These are phyloP conservation scores for Ophiostoma montium DNA, from an alignment of 2,329 filamentous ascomycete species.

Conservation along the genomic window DNA sequence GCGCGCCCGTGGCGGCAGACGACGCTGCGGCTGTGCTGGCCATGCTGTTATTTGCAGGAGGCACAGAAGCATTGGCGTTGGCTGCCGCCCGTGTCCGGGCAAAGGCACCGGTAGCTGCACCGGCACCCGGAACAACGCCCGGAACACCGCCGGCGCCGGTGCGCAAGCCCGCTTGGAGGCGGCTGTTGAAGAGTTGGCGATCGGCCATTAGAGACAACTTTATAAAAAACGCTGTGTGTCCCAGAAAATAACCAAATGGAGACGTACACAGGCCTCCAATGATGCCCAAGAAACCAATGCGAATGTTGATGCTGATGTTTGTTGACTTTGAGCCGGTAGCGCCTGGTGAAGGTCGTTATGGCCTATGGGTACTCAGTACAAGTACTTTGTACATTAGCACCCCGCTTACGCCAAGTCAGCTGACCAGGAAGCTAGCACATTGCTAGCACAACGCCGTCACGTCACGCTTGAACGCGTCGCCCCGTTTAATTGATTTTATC, in stretches of 20 bases:
- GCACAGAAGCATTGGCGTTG: background rate
- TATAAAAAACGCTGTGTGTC: background rate
- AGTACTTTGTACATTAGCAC: background rate
- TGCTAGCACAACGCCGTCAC: constrained; percentile 13
- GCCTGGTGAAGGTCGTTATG: too few species aligned
- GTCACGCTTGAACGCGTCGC: constrained; percentile 18
- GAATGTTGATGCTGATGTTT: too few species aligned
- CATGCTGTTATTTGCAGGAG: background rate
- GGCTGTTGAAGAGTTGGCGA: constrained; percentile 5
- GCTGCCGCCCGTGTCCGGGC: background rate
- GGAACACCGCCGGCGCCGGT: constrained; percentile 7
- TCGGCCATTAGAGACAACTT: constrained; percentile 9
- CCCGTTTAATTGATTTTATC: constrained; percentile 11
- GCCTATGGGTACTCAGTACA: too few species aligned
- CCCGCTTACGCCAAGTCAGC: constrained; percentile 11
- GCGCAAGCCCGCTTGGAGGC: constrained; percentile 5
- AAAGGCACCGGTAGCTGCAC: background rate
- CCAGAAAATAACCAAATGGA: background rate
- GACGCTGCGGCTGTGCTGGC: background rate
- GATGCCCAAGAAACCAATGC: too few species aligned
- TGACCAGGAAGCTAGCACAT: too few species aligned
- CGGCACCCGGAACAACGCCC: background rate
- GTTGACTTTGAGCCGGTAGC: too few species aligned
- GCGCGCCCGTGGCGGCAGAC: background rate
- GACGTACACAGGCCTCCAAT: too few species aligned